Base-by-base conservation (phyloP, 2,329 filamentous ascomycete species). In the Ceratocystis colombiana region DNA sequence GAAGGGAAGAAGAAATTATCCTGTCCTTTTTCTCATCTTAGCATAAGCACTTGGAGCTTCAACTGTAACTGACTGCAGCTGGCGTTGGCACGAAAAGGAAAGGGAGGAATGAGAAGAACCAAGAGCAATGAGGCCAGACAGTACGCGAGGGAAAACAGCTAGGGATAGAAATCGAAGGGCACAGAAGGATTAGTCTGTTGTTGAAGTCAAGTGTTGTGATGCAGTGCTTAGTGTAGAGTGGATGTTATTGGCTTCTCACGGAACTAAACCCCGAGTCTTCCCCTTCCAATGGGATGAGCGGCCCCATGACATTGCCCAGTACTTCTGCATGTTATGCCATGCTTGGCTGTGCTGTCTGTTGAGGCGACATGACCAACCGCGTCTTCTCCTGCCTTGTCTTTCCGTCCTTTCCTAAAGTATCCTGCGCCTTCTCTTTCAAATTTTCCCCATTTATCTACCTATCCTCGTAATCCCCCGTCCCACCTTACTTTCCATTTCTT, bases 401-500 rank as follows among this genome's bases (percentile, higher is more conserved):
- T 68, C 50, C 66, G 64, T 63, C 64, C 68, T 65, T 67, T 64
- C 63, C 61, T 64, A 66, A 61, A 64, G 66, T 68, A 66, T 66
- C 64, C 68, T 67, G 68, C 64, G 62, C 67, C 67, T 71, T 70
- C 67, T 70, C 69, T 70, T 67, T 65, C 63, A 63, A 68, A 68
- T 53, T 61, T 55, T 63, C 66, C 61, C 66, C 57, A 69, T 71
- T 72, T 73, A 72, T 72, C 70, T 70, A 75, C 73, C 72, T 73
- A 72, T 71, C 73, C 69, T 74, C 72, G 71, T 74, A 72, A 74
- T 69, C 72, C 73, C 73, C 71, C 73, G 72, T 69, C 69, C 70
- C 71, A 68, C 69, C 68, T 67, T 69, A 70, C 70, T 72, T 73
- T 72, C 69, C 67, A 61, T 68, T 69, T 71, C 66, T 66, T 71